Percentiles rank a stretch among this genome's conserved stretches.
Evolutionary conservation across 108 stramenopile species (phyloP).

Genomic region (Nannochloropsis oceanica): DNA sequence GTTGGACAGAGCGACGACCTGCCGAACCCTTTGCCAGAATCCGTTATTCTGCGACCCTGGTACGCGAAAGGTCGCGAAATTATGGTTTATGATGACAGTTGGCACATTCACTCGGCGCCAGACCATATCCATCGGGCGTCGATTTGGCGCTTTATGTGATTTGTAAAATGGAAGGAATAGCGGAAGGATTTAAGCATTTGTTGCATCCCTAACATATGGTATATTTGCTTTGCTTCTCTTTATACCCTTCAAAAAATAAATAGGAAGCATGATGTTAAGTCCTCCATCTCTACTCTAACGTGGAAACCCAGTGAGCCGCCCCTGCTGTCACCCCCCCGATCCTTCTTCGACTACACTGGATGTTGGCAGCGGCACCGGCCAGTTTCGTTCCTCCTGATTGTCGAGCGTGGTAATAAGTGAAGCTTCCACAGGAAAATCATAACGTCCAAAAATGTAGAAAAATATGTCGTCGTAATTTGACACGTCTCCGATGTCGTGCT

Average conservation of each 20-base stretch:
- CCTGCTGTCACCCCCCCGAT: no score
- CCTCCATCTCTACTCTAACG: no score
- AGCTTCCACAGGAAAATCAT: background rate
- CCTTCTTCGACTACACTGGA: background rate
- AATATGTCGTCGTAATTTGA: background rate
- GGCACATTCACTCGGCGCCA: background rate
- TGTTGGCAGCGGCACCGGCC: background rate
- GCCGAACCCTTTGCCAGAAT: background rate
- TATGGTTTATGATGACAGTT: background rate
- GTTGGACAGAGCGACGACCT: background rate
- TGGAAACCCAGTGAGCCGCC: no score
- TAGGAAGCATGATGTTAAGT: no score
- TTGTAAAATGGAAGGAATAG: background rate
- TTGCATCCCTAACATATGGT: no score
- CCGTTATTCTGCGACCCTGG: background rate
- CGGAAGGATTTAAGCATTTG: no score
- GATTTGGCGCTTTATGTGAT: background rate
- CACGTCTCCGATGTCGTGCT: background rate
- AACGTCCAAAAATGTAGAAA: background rate
- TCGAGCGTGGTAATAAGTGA: background rate
- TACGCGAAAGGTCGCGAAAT: background rate
- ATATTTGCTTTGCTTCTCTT: no score
- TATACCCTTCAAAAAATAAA: no score
- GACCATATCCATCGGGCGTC: background rate
- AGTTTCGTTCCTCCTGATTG: background rate